These are phyloP conservation scores for Trifolium pratense DNA, from an alignment of 306 rosid species.

Conservation along the genomic window DNA sequence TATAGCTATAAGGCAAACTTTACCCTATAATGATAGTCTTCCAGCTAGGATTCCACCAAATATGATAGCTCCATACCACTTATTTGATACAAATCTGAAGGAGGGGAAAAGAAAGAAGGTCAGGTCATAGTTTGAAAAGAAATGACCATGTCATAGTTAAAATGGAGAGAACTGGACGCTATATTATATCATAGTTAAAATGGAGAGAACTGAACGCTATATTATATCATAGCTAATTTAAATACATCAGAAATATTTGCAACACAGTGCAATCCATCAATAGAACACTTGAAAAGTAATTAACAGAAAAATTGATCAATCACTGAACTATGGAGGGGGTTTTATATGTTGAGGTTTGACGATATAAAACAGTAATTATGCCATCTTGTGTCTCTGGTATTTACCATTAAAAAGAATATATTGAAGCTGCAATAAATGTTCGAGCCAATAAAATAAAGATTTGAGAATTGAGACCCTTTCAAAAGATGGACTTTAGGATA, in stretches of 20 bases:
- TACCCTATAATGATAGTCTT: constrained; percentile 56
- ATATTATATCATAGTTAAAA: no score
- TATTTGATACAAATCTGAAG: constrained; percentile 85
- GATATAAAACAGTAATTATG: constrained; percentile 9
- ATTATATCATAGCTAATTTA: constrained; percentile 5
- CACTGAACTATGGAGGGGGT: constrained; percentile 21
- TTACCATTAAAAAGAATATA: constrained; percentile 24
- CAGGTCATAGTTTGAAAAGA: constrained; percentile 23
- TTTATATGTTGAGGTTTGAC: constrained; percentile 5
- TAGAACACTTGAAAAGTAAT: constrained; percentile 10
- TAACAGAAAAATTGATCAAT: constrained; percentile 18
- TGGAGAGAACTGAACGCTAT: background rate
- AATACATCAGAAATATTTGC: constrained; percentile 10
- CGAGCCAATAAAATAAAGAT: constrained; percentile 25
- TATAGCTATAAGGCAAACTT: constrained; percentile 20
- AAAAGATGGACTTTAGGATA: constrained; percentile 26
- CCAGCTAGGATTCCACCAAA: constrained; percentile 83
- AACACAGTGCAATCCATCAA: constrained; percentile 21
- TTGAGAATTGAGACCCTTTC: background rate
- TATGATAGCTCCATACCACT: constrained; percentile 93
- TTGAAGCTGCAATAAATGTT: constrained; percentile 31
- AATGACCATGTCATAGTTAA: constrained; percentile 25
- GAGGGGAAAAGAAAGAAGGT: constrained; percentile 19
- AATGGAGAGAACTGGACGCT: constrained; percentile 10
- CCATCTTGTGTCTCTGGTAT: no score